phyloP scores from a whole-genome alignment of 2,329 filamentous ascomycete genomes.

The Pseudocercospora vitis region DNA sequence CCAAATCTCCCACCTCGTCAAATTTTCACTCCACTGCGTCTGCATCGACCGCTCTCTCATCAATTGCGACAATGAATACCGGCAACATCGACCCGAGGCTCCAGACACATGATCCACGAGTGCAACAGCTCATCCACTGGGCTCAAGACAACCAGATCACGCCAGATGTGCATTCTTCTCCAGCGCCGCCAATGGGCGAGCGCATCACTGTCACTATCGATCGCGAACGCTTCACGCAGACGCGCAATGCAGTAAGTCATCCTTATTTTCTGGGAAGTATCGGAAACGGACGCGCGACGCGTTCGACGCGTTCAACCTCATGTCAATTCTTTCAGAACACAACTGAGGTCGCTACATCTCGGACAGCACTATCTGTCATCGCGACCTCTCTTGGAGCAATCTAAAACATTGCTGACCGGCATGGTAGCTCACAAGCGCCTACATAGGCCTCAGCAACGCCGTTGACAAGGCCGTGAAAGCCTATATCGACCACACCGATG shows the following conservation, averaged over 20 bases:
- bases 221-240: constrained; percentile 25
- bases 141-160: background rate
- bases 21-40: background rate
- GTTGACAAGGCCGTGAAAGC: constrained; percentile 78
- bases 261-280: background rate
- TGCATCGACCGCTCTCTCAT: background rate
- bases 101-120: background rate
- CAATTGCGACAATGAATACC: background rate
- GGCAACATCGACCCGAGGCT: background rate
- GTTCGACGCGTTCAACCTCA: no score
- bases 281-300: constrained; percentile 2
- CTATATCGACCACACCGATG: constrained; percentile 85
- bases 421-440: constrained; percentile 68
- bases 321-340: no score
- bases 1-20: background rate
- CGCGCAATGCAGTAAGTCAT: constrained; percentile 27
- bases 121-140: background rate
- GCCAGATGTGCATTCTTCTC: background rate
- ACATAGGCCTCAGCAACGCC: constrained; percentile 75
- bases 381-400: background rate
- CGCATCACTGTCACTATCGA: constrained; percentile 21
- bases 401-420: constrained; percentile 1
- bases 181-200: constrained; percentile 2
- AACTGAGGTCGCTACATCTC: no score
- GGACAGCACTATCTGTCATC: background rate